A percentile compares a stretch with the other conserved stretches of the same genome.
Evolutionary conservation across 306 rosid species (phyloP).

Genomic region (Chamaecrista fasciculata): DNA sequence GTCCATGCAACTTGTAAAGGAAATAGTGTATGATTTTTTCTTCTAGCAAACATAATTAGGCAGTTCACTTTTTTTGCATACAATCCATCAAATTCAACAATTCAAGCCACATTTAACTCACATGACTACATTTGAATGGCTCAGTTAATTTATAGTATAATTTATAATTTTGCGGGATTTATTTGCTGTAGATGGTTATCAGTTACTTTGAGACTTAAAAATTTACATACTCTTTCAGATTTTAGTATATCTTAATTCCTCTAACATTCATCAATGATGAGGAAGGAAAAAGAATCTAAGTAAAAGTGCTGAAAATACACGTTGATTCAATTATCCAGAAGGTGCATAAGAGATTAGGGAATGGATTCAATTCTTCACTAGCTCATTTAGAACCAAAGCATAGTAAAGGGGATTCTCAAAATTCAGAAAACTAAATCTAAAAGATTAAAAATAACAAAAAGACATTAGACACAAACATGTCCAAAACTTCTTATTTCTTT

Average conservation of each 20-base stretch:
- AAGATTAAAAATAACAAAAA: neutral
- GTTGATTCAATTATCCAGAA: neutral
- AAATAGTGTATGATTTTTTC: neutral
- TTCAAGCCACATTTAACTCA: neutral
- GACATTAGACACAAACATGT: constrained; percentile 8
- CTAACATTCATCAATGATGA: neutral
- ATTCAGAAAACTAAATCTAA: neutral
- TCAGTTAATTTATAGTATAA: constrained; percentile 12
- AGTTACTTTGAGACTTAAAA: constrained; percentile 9
- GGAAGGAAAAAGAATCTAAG: neutral
- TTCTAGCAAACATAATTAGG: neutral
- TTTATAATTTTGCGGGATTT: neutral
- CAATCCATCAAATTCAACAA: neutral
- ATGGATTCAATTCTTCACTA: constrained; percentile 15
- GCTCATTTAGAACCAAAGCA: constrained; percentile 1
- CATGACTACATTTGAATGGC: neutral
- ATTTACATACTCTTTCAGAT: constrained; percentile 9
- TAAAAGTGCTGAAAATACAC: constrained; percentile 6
- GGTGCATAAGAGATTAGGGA: neutral
- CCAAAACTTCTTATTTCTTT: neutral
- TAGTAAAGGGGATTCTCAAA: constrained; percentile 1
- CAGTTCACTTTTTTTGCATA: neutral
- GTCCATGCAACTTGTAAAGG: neutral
- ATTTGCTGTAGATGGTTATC: constrained; percentile 23
- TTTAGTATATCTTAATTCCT: constrained; percentile 5